A percentile compares a stretch with the other conserved stretches of the same genome.
Conservation (phyloP, 2,329 filamentous ascomycete genomes). For the Exophiala oligosperma region DNA sequence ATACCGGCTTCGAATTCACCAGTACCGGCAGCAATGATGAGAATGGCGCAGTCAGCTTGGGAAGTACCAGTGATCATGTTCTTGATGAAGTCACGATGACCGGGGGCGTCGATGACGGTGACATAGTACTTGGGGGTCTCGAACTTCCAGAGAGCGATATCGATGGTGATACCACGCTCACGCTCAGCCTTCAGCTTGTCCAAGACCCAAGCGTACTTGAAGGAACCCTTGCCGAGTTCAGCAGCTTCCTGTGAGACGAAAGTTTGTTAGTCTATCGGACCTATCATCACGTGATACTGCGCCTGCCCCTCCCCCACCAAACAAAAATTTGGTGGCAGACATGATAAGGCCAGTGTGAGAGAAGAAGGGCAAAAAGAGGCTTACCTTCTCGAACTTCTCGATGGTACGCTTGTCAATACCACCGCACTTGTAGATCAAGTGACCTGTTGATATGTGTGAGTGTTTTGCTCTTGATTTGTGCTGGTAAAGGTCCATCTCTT, state of each 20-base stretch:
- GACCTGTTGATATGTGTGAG: conserved; percentile 55
- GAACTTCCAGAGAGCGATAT: conserved; percentile 99
- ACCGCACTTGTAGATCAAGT: conserved; percentile 99
- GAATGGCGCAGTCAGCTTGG: conserved; percentile 98
- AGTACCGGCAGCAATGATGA: conserved; percentile 99
- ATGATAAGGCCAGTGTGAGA: conserved; percentile 26
- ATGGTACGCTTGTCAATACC: conserved; percentile 99
- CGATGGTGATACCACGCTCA: conserved; percentile 99
- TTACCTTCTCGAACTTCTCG: conserved; percentile 99
- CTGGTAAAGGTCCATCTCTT: conserved; percentile 48
- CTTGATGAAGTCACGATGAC: conserved; percentile 99
- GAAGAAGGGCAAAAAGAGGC: conserved; percentile 31
- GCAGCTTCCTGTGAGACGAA: conserved; percentile 77
- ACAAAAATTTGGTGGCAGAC: conserved; percentile 25
- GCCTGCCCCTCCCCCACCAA: conserved; percentile 36
- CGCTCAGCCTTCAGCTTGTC: conserved; percentile 99
- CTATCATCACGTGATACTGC: conserved; percentile 32
- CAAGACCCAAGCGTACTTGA: conserved; percentile 99
- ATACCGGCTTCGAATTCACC: conserved; percentile 99
- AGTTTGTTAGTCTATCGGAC: conserved; percentile 7
- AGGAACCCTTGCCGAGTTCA: conserved; percentile 99
- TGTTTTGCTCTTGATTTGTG: conserved; percentile 29
- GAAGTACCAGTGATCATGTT: conserved; percentile 99
- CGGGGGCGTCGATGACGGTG: conserved; percentile 97
- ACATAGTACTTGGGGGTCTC: conserved; percentile 97